Evolutionary conservation across 768 basidiomycete species (phyloP), one percentile per base, ranked within the genome.

Genomic region (Tricholomella constricta): DNA sequence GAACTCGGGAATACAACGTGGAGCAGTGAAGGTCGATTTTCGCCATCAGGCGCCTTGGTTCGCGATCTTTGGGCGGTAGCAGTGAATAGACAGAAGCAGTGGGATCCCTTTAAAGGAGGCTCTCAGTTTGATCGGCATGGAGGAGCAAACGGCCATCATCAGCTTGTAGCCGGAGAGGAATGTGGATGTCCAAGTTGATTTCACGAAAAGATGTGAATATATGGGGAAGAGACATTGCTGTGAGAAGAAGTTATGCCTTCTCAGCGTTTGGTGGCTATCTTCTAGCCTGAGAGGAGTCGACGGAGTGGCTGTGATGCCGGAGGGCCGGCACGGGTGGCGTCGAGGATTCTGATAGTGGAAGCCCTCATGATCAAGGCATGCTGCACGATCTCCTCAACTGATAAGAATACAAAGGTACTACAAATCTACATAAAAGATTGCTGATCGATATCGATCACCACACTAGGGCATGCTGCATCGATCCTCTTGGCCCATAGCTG

Each of bases 361-460:
- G 35, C 40, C 51, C 59, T 55, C 54, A 51, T 58, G 59, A 61
- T 49, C 56, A 54, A 49, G 44, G 32, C 51, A 52, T 56, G 57
- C 44, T 52, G 51, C 44, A 38, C 53, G 54, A 55, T 58, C 52
- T 54, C 48, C 43, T 48, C 52, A 51, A 45, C 25, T 48, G 58
- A 56, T 60, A 56, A 56, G 48, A 51, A 35, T 38, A 52, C 51
- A 54, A 49, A 51, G 47, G 54, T 35, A 54, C n/a, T n/a, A n/a
- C 35, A 49, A 19, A 22, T 31, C 48, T 56, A 52, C 50, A 51
- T 55, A 48, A 59, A n/a, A 59, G 52, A 57, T 59, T 41, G 35
- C 29, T 51, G 51, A 57, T 59, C 54, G 56, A 56, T 62, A 59
- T 55, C 54, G 56, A 58, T 60, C 53, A 58, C 37, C 48, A 38